Evolutionary conservation across 2,329 filamentous ascomycete species (phyloP), one percentile per base, ranked within the genome.

Genomic region (Nemania sp.): DNA sequence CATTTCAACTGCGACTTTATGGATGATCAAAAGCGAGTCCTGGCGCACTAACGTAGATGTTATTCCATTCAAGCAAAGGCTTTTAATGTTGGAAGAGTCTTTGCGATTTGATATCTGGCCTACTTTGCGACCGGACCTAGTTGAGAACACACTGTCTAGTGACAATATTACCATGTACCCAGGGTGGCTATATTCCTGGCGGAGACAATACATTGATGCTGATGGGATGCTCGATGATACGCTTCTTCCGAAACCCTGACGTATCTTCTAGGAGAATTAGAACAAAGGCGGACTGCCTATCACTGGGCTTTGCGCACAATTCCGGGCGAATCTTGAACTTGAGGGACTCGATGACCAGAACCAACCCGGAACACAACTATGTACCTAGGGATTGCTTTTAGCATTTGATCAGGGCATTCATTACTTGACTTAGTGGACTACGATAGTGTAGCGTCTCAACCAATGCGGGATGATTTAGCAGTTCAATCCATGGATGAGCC

Each of bases 1-100:
- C 83, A 85, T 69, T 84, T 77, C 70, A 84, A 82, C 64, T 84
- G 82, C 71, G 79, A 81, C 45, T 82, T 80, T 64, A 27, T 64
- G 4, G 76, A 79, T 2, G 73, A 75, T 0, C 72, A 61, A 3
- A 76, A 80, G 62, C 75, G 81, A 29, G 65, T 83, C 4, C 11
- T 82, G 2, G 69, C 82, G 0, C 82, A 84, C 62, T 81, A 84
- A 67, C 71, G 75, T 57, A 81, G 82, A 0, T 82, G 81, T 71
- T 80, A 79, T 61, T 82, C 81, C 32, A 26, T 11, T n/a, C 41
- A 45, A 45, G 6, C 41, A 8, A 8, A 20, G 7, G 41, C 18
- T 22, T 45, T 45, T 20, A n/a, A 35, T 7, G 32, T 3, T 35
- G 3, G 6, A 11, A 35, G 32, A 35, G 32, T 35, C 32, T 35